These are phyloP conservation scores for Penicillium capsulatum DNA, from an alignment of 2,329 filamentous ascomycete genomes.

Conservation along the genomic window DNA sequence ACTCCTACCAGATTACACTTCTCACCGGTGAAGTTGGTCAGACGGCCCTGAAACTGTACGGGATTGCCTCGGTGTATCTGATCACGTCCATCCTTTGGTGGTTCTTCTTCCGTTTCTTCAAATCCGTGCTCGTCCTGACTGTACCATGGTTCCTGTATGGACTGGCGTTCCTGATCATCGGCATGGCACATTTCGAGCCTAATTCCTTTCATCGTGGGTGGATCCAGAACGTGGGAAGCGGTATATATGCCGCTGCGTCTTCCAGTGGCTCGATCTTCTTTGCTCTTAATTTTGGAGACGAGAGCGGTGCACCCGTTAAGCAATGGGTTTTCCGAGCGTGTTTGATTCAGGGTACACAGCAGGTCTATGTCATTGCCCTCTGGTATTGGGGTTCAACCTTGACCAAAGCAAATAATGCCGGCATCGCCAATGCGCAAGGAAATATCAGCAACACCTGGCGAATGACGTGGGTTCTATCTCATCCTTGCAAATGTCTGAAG, in stretches of 20 bases:
- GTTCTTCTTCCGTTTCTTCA: slow-evolving; percentile 56
- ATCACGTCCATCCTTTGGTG: slow-evolving; percentile 59
- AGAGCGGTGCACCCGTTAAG: slow-evolving; percentile 59
- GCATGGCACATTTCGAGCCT: slow-evolving; percentile 54
- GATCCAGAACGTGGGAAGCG: slow-evolving; percentile 60
- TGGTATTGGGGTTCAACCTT: slow-evolving; percentile 64
- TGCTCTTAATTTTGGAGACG: slow-evolving; percentile 62
- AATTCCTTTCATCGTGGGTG: slow-evolving; percentile 44
- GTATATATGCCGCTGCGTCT: slow-evolving; percentile 59
- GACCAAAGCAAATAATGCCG: slow-evolving; percentile 43
- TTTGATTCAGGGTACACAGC: slow-evolving; percentile 63
- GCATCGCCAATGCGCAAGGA: slow-evolving; percentile 36
- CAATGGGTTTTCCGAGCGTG: slow-evolving; percentile 65
- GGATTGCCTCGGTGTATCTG: slow-evolving; percentile 58
- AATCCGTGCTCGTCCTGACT: slow-evolving; percentile 56
- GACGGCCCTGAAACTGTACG: slow-evolving; percentile 56
- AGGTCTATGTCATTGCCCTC: slow-evolving; percentile 60
- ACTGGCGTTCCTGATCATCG: slow-evolving; percentile 60
- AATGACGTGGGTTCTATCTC: slow-evolving; percentile 36
- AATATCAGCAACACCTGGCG: slow-evolving; percentile 43
- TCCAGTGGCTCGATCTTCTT: slow-evolving; percentile 63
- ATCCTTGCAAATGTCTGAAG: neutral
- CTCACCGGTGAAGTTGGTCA: slow-evolving; percentile 60
- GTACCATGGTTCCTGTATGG: slow-evolving; percentile 62
- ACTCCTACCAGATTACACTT: slow-evolving; percentile 66